Evolutionary conservation across 768 basidiomycete genomes (phyloP), one percentile per base, ranked within the genome.

Genomic region (Serendipita sp.): DNA sequence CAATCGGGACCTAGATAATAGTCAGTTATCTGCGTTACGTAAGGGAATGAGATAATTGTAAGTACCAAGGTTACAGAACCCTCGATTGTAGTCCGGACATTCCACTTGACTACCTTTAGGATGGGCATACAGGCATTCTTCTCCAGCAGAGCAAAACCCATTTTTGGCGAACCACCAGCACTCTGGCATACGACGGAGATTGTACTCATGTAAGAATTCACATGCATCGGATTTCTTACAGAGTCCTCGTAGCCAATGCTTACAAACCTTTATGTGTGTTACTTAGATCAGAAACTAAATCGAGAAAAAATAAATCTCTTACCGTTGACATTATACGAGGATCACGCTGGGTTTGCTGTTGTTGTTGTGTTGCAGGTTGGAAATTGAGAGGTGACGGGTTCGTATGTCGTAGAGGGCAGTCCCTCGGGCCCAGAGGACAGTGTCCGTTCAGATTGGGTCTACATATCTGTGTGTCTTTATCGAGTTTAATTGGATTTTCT

Each of bases 161-260:
- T 92, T 94, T 74, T 95, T 96, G 62, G 91, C 91, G 73, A 85
- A 97, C 93, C 93, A 98, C 87, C 92, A 96, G 71, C 96, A 98
- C 73, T 97, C 91, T 3, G 96, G 96, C 94, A 98, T 98, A 66
- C 91, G 86, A 65, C 96, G 78, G 62, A 99, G 80, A 73, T 98
- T 96, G 78, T 97, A 99, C 76, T 98, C 96, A 75, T 99, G 96
- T 72, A 98, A 80, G 74, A 98, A 99, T 76, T 98, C 96, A 76
- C 96, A 99, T 29, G 88, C 86, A 71, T 94, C 89, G 63, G 93
- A 95, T 74, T 98, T 98, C 77, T 98, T 98, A 76, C 96, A 98
- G 16, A 99, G 79, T 13, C 96, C 96, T 64, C 96, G 83, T 46
- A 99, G 82, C 88, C 95, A 98, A 76, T 98, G 96, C 75, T 98